phyloP scores from a whole-genome alignment of 495 filamentous ascomycete species.

The Xylaria scruposa region DNA sequence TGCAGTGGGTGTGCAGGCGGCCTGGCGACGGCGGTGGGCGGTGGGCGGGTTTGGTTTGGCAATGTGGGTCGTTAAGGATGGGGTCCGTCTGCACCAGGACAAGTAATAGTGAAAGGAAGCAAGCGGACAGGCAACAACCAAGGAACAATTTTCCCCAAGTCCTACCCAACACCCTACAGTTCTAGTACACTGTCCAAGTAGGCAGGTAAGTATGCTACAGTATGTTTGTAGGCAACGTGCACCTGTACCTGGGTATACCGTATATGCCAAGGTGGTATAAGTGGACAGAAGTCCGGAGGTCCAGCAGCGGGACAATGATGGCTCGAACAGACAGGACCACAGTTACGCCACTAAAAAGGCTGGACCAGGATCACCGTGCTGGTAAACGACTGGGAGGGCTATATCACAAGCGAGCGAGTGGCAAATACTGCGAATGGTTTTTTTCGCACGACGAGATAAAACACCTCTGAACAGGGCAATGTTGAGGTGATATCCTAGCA shows the following conservation, averaged over 20 bases:
- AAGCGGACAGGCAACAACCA: conserved; percentile 18
- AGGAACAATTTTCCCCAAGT: conserved; percentile 18
- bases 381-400: background rate
- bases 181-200: conserved; percentile 9
- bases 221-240: background rate
- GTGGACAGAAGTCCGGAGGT: background rate
- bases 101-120: conserved; percentile 30
- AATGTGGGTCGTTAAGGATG: conserved; percentile 33
- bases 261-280: background rate
- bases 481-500: background rate
- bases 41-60: conserved; percentile 17
- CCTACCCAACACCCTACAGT: conserved; percentile 8
- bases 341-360: conserved; percentile 38
- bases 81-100: conserved; percentile 35
- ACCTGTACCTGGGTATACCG: background rate
- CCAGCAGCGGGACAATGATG: background rate
- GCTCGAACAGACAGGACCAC: conserved; percentile 34
- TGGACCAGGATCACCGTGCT: conserved; percentile 34
- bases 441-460: conserved; percentile 2
- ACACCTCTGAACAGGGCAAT: background rate
- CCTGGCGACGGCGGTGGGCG: conserved; percentile 22
- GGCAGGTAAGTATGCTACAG: background rate
- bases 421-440: background rate
- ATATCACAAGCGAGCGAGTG: conserved; percentile 19
- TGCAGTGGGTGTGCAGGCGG: conserved; percentile 17